These are phyloP conservation scores for Trichosporon sp. DNA, from an alignment of 1,284 basidiomycete species.

Conservation along the genomic window DNA sequence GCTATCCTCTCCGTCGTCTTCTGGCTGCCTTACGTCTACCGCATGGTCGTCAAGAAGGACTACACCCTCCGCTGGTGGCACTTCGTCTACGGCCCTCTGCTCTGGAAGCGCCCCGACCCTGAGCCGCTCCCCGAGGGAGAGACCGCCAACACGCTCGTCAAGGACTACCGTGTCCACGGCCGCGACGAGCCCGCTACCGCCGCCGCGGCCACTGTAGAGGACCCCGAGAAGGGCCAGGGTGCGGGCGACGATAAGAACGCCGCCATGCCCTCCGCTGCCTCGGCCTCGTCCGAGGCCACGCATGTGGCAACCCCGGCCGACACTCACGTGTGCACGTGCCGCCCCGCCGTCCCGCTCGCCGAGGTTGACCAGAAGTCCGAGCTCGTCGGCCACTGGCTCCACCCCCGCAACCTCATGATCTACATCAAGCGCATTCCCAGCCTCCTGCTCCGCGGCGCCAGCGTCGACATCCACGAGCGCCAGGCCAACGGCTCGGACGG, in stretches of 20 bases:
- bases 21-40: constrained; percentile 52
- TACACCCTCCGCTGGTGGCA: constrained; percentile 49
- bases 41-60: constrained; percentile 51
- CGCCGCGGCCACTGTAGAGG: neutral
- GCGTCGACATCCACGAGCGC: constrained; percentile 44
- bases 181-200: constrained; percentile 2
- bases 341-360: constrained; percentile 4
- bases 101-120: constrained; percentile 49
- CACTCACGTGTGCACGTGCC: constrained; percentile 7
- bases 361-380: constrained; percentile 12
- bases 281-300: neutral
- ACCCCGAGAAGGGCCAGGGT: constrained; percentile 4
- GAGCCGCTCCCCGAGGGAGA: constrained; percentile 8
- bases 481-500: constrained; percentile 29
- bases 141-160: neutral
- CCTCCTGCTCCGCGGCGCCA: constrained; percentile 30
- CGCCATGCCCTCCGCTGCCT: no score
- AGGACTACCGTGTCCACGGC: constrained; percentile 14
- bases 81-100: constrained; percentile 51
- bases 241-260: constrained; percentile 5
- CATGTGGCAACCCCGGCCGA: constrained; percentile 3
- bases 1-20: constrained; percentile 48
- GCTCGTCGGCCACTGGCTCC: constrained; percentile 34
- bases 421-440: constrained; percentile 38
- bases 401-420: constrained; percentile 48